Base-by-base conservation (phyloP, 257 asterid genomes). In the Mitragyna speciosa region DNA sequence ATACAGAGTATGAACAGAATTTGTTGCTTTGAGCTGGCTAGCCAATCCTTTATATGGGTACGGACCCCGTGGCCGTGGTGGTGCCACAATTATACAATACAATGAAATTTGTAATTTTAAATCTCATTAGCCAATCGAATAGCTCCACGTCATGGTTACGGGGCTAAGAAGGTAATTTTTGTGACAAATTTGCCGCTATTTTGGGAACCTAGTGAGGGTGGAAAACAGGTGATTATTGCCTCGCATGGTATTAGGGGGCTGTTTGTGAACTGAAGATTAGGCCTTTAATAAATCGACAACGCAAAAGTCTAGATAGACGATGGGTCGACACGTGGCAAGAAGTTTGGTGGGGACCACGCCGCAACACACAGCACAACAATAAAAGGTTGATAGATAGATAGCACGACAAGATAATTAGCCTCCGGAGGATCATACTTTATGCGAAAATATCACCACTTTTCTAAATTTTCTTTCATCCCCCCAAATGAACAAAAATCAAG, bases 1-100 rank as follows among this genome's bases (percentile, higher is more conserved):
- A 36, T 56, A 76, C 49, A 70, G 54, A 79, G 64, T 80, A 48
- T 61, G 69, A 70, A 64, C 47, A 9, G 71, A 82, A 66, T 73
- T 70, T 71, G 54, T 64, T 65, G 61, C 45, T 54, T 69, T 56
- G 82, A 52, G 81, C 51, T 79, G 65, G 78, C 69, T 36, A 33
- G 58, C 7, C 74, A 77, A 52, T 64, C 63, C 49, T 86, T 86
- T 88, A 82, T 84, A 88, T 75, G 68, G 79, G 87, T 85, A 81
- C 84, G 87, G 83, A 74, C 80, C 84, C 5, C 71, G 54, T 70
- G 73, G 65, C 73, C 24, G 3, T 22, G 69, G 75, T 69, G 36
- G 75, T 5, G 59, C 28, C 48, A 63, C 41, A 73, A 58, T 67
- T 24, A 80, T 77, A n/a, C 5, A 10, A 73, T 72, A 67, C 82